A percentile compares a stretch with the other conserved stretches of the same genome.
Conservation (phyloP, 192 early-diverging fungal species). For the Rhizophagus clarus region DNA sequence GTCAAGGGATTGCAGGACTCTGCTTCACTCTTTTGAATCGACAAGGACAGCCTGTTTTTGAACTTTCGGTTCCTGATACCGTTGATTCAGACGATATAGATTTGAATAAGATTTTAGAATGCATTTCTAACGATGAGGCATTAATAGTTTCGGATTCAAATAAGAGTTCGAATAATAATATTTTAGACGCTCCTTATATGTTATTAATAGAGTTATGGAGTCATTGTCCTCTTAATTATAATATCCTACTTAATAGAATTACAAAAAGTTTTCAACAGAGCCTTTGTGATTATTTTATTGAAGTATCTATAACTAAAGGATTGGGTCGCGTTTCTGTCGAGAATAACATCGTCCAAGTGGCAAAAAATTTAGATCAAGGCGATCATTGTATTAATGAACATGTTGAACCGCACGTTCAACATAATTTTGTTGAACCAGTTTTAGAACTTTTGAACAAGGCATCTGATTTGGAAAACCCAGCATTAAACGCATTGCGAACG, state of each 20-base stretch:
- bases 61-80: conserved; percentile 27
- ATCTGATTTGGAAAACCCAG: conserved; percentile 49
- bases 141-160: background rate
- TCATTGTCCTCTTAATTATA: conserved; percentile 45
- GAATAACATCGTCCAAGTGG: conserved; percentile 26
- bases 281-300: conserved; percentile 59
- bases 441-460: conserved; percentile 49
- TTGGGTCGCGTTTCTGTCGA: conserved; percentile 36
- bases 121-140: conserved; percentile 29
- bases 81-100: conserved; percentile 38
- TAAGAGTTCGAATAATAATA: background rate
- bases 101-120: conserved; percentile 35
- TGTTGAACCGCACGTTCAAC: conserved; percentile 34
- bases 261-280: conserved; percentile 52
- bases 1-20: conserved; percentile 58
- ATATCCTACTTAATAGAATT: conserved; percentile 43
- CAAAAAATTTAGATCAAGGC: conserved; percentile 35
- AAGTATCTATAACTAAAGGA: conserved; percentile 45
- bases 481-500: conserved; percentile 43
- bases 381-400: background rate
- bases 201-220: conserved; percentile 56
- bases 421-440: conserved; percentile 51
- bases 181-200: conserved; percentile 32
- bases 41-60: conserved; percentile 42
- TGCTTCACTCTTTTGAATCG: conserved; percentile 48